These are phyloP conservation scores for Coniella lustricola DNA, from an alignment of 2,329 filamentous ascomycete species.

Conservation along the genomic window DNA sequence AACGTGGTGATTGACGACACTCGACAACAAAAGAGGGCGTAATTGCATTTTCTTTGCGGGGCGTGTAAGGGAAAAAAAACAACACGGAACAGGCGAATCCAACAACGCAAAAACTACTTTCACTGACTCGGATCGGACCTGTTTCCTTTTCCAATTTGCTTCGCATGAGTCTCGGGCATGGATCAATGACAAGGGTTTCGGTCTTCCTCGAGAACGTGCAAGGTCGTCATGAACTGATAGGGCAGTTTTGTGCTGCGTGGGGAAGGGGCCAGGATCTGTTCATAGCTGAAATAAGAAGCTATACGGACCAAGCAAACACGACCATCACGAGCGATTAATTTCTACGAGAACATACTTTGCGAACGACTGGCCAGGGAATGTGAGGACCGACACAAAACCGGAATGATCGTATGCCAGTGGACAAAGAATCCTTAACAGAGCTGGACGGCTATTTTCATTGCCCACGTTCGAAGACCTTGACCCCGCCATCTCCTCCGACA, in stretches of 20 bases:
- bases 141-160: slow-evolving; percentile 11
- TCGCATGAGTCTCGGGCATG: slow-evolving; percentile 14
- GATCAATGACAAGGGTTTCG: slow-evolving; percentile 11
- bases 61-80: slow-evolving; percentile 3
- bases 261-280: slow-evolving; percentile 11
- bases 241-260: slow-evolving; percentile 13
- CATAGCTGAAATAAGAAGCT: slow-evolving; percentile 16
- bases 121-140: slow-evolving; percentile 15
- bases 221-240: slow-evolving; percentile 15
- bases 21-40: slow-evolving; percentile 12
- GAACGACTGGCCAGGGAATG: background rate
- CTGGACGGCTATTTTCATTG: no score
- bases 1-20: slow-evolving; percentile 14
- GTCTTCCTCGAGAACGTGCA: slow-evolving; percentile 13
- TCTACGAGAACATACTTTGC: background rate
- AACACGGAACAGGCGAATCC: slow-evolving; percentile 20
- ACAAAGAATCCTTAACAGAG: no score
- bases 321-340: background rate
- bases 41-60: slow-evolving; percentile 9
- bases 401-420: background rate
- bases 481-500: slow-evolving; percentile 69
- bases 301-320: slow-evolving; percentile 6
- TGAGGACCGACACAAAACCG: background rate
- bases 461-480: slow-evolving; percentile 79
- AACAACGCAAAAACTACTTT: slow-evolving; percentile 18